Percentiles rank a stretch among this genome's conserved stretches.
Evolutionary conservation across 768 basidiomycete genomes (phyloP).

Genomic region (Tricholoma furcatifolium): DNA sequence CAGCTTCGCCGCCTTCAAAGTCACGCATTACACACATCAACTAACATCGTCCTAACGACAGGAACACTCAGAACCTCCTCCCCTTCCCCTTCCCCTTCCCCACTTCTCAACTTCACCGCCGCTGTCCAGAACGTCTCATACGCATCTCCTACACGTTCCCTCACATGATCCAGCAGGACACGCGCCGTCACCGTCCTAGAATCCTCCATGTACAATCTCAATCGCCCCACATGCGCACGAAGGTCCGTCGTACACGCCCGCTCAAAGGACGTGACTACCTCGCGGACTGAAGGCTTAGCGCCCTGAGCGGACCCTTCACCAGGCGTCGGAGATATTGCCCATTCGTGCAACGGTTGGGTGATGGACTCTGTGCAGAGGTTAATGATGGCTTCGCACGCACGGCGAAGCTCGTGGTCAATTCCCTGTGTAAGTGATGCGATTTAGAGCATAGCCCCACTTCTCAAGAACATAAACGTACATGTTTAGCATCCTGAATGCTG

Average conservation of each 20-base stretch:
- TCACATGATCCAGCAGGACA: constrained; percentile 75
- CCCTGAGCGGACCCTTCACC: constrained; percentile 29
- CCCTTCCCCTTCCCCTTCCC: not conserved
- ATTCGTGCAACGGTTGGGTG: constrained; percentile 58
- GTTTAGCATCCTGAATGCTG: constrained; percentile 68
- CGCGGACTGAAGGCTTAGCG: constrained; percentile 49
- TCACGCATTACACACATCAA: constrained; percentile 7
- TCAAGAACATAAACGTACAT: constrained; percentile 41
- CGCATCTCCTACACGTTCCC: constrained; percentile 70
- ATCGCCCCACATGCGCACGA: constrained; percentile 49
- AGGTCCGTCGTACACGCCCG: constrained; percentile 54
- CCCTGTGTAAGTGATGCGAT: constrained; percentile 43
- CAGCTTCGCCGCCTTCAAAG: too few species aligned
- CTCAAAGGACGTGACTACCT: constrained; percentile 53
- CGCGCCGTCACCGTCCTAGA: constrained; percentile 77
- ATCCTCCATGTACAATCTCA: constrained; percentile 81
- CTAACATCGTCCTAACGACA: constrained; percentile 7
- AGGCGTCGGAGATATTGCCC: constrained; percentile 35
- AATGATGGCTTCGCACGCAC: constrained; percentile 85
- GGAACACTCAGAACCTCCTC: constrained; percentile 6
- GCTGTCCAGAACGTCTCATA: constrained; percentile 75
- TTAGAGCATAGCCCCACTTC: not conserved
- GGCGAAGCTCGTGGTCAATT: constrained; percentile 83
- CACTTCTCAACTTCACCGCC: constrained; percentile 35
- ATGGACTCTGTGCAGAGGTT: constrained; percentile 54